Conservation (phyloP, 1,139 yeast genomes). For the Yamadazyma oceani region DNA sequence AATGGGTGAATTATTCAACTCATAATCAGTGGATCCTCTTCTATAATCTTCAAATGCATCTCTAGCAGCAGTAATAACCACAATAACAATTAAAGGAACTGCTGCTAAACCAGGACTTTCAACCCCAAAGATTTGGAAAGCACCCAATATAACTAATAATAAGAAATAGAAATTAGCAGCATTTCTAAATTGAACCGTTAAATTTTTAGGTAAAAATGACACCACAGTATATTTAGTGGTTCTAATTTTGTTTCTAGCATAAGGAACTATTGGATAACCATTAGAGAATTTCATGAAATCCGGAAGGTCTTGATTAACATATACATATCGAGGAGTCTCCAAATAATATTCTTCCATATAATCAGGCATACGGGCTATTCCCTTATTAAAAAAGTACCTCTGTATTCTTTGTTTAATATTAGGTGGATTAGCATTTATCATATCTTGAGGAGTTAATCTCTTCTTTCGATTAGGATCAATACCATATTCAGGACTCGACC, state of each 20-base stretch:
- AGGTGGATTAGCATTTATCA: conserved; percentile 32
- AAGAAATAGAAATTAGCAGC: conserved; percentile 90
- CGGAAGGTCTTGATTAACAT: conserved; percentile 40
- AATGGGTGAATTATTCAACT: conserved; percentile 83
- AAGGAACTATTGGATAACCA: conserved; percentile 57
- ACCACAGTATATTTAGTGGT: conserved; percentile 95
- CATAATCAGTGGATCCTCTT: conserved; percentile 75
- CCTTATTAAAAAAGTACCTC: conserved; percentile 30
- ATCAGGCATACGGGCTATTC: conserved; percentile 33
- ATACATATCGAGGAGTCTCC: conserved; percentile 37
- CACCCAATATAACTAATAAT: conserved; percentile 77
- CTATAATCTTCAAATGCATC: conserved; percentile 95
- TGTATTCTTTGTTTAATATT: conserved; percentile 28
- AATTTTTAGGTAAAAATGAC: conserved; percentile 82
- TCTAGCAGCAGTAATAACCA: conserved; percentile 80
- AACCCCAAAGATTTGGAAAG: conserved; percentile 89
- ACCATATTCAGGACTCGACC: background rate
- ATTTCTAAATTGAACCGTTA: conserved; percentile 76
- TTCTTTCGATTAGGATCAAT: too few relatives aligned
- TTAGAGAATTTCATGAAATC: conserved; percentile 34
- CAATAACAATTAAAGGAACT: conserved; percentile 92
- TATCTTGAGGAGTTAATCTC: conserved; percentile 20
- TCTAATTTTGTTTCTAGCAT: conserved; percentile 88
- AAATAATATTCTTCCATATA: conserved; percentile 37
- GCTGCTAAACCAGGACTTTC: conserved; percentile 86